Base-by-base conservation (phyloP, 2,329 filamentous ascomycete genomes). In the Nigrospora osmanthi region DNA sequence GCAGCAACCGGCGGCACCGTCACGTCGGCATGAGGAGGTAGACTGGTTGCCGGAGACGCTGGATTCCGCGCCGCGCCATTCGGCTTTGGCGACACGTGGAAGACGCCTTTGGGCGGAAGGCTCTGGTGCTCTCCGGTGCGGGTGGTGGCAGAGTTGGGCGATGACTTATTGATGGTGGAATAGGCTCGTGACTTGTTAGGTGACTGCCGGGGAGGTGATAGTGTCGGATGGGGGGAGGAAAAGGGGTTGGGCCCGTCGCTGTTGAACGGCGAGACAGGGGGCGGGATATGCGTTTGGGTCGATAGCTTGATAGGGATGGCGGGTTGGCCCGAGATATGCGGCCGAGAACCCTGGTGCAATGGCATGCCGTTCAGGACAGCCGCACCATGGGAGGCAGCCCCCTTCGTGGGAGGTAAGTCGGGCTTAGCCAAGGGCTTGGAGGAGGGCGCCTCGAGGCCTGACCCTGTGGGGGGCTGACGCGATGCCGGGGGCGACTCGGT, bases 201-300 rank as follows among this genome's bases (percentile, higher is more conserved):
- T 16, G 67, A 68, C 51, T 64, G 64, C 40, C 64, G 56, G 3
- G 68, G 68, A 16, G 68, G 67, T 2, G 63, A 65, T 19, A 72
- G 54, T 43, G 53, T 65, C 11, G 69, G 68, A 47, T 70, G 67
- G 17, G 65, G 62, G 6, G 66, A 67, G n/a, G 67, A 66, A 49
- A 70, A 72, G 4, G 67, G 63, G 40, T 71, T 64, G 47, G 53
- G 53, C 15, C 55, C 59, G 30, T 58, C 56, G 7, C 56, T 58
- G 41, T 61, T 42, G 33, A 59, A 59, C 5, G 58, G 51, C 12
- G 58, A 58, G 34, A 47, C 52, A 10, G 54, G 54, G 23, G 49
- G 55, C 38, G 50, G 54, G 34, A 47, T 54, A 45, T 49, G 58
- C 36, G 47, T 52, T 47, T 53, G 61, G 19, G 52, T 56, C 37